These are phyloP conservation scores for thale cress (Arabidopsis thaliana) DNA, from an alignment of 345 rosid species.

Conservation along the genomic window TAIR10.1 NC_003070.9:2327501-2328000, in stretches of 20 bases:
- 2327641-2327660: conserved; percentile 34
- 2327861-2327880: conserved; percentile 33
- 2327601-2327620: conserved; percentile 35
- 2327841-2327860: conserved; percentile 46
- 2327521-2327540: background rate
- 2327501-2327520: background rate
- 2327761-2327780: conserved; percentile 38
- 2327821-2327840: conserved; percentile 39
- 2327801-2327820: conserved; percentile 36
- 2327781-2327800: conserved; percentile 43
- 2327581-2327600: conserved; percentile 45
- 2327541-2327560: conserved; percentile 43
- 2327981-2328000: conserved; percentile 46
- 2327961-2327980: conserved; percentile 49
- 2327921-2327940: conserved; percentile 31
- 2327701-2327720: conserved; percentile 41
- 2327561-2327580: conserved; percentile 36
- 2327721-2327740: conserved; percentile 39
- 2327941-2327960: conserved; percentile 43
- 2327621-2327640: conserved; percentile 28
- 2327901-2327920: conserved; percentile 39
- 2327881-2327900: conserved; percentile 12
- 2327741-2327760: conserved; percentile 30
- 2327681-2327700: conserved; percentile 29
- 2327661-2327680: conserved; percentile 25